Percentiles rank a stretch among this genome's conserved stretches.
Conservation (phyloP, 164 flowering plant species). For the Berberis thunbergii region DNA sequence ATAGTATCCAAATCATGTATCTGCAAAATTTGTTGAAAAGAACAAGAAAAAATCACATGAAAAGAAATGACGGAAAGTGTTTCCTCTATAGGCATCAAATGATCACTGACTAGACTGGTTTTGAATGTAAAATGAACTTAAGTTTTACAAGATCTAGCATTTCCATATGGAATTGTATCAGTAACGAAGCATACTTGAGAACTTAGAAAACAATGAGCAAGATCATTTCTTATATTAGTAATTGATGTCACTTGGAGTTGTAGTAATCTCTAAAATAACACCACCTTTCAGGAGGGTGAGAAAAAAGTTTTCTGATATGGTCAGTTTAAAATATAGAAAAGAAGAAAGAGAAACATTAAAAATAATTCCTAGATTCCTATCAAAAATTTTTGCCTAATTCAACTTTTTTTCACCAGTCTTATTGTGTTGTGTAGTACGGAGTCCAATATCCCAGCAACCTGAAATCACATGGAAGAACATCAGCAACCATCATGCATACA, state of each 20-base stretch:
- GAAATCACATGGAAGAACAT: constrained; percentile 15
- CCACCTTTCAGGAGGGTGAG: background rate
- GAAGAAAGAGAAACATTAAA: background rate
- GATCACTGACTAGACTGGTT: too few species aligned
- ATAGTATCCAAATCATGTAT: too few species aligned
- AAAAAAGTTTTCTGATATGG: background rate
- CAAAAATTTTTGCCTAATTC: constrained; percentile 89
- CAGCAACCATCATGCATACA: too few species aligned
- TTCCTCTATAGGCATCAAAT: too few species aligned
- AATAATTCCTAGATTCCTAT: constrained; percentile 10
- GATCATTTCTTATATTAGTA: background rate
- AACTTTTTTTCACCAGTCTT: constrained; percentile 64
- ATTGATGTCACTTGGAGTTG: background rate
- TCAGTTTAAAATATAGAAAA: background rate
- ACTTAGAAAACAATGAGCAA: too few species aligned
- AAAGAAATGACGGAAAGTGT: too few species aligned
- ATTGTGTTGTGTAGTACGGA: constrained; percentile 73
- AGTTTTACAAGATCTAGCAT: too few species aligned
- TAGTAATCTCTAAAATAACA: background rate
- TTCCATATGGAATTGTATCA: too few species aligned
- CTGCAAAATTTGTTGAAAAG: too few species aligned
- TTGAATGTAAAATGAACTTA: too few species aligned
- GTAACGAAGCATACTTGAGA: too few species aligned
- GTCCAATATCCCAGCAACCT: constrained; percentile 98
- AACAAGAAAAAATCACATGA: too few species aligned